phyloP scores from a whole-genome alignment of 78 protist species.

The Trichosphaerium sp. region DNA sequence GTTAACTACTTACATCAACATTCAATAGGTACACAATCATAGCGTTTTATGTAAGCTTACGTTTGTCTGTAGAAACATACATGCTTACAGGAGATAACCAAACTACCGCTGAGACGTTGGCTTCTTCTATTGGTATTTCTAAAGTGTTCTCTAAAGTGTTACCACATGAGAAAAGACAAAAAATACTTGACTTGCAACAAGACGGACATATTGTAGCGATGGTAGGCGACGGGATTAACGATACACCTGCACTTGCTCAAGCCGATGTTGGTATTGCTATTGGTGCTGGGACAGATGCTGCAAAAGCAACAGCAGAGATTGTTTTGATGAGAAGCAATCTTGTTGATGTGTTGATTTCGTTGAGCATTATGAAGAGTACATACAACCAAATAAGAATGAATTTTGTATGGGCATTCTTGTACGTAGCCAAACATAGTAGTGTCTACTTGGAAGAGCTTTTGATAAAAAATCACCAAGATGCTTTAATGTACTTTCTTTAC shows the following conservation, averaged over 20 bases:
- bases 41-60: too few species aligned
- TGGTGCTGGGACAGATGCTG: constrained; percentile 79
- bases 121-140: constrained; percentile 17
- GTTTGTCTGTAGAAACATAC: constrained; percentile 30
- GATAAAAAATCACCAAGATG: neutral
- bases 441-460: too few species aligned
- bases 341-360: constrained; percentile 60
- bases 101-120: constrained; percentile 44
- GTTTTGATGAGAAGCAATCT: constrained; percentile 59
- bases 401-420: constrained; percentile 81
- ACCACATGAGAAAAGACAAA: constrained; percentile 65
- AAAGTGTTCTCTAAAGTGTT: constrained; percentile 68
- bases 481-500: neutral
- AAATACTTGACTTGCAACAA: constrained; percentile 54
- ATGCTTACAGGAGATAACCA: constrained; percentile 90
- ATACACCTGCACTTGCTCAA: constrained; percentile 68
- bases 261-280: constrained; percentile 84
- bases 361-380: constrained; percentile 52
- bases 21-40: too few species aligned
- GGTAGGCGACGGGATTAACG: constrained; percentile 91
- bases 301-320: constrained; percentile 80
- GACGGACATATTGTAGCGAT: constrained; percentile 59
- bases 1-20: too few species aligned
- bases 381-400: constrained; percentile 68
- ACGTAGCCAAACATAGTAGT: too few species aligned